Evolutionary conservation across 2,329 filamentous ascomycete genomes (phyloP), one percentile per base, ranked within the genome.

Genomic region (Penicillium digitatum): DNA sequence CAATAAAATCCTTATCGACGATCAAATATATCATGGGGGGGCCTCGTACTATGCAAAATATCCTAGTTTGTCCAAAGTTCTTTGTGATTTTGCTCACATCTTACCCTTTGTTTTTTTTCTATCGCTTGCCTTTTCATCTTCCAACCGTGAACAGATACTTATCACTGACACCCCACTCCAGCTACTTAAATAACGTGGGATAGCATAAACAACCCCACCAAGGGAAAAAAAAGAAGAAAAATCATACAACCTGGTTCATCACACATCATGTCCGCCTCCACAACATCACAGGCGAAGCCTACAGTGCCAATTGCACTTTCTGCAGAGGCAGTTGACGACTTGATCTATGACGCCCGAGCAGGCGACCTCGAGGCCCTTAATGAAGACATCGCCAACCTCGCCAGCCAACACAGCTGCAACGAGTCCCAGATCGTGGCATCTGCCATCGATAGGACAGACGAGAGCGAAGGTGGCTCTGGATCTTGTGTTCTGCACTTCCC

Each of bases 321-420:
- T 47, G 86, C 88, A 70, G 92, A 96, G 50, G 84, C 91, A 72
- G 87, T 95, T 66, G 92, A 96, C 72, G 93, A 97, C 74, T 82
- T 97, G 62, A 83, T 97, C 63, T 96, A 96, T 77, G 85, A 90
- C 63, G 83, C 91, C 2, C 89, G 93, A 35, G 81, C 83, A 0
- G 90, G 90, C 61, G 92, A 96, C 60, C 78, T 85, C 54, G 76
- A 80, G 18, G 88, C 93, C 26, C 79, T 97, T 45, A 77, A 81
- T 43, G 68, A 75, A 39, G 79, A 77, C 58, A 78, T 95, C 48
- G 74, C 81, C 12, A 77, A 79, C 26, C 74, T 95, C 20, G 79
- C 84, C 29, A 75, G 81, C 61, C 81, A 86, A 54, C 84, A 90
- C 69, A 79, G 77, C 55, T 79, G 79, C 47, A 73, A 82, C 0